Evolutionary conservation across 2,329 filamentous ascomycete genomes (phyloP).

Genomic region (Plectosphaerella plurivora): DNA sequence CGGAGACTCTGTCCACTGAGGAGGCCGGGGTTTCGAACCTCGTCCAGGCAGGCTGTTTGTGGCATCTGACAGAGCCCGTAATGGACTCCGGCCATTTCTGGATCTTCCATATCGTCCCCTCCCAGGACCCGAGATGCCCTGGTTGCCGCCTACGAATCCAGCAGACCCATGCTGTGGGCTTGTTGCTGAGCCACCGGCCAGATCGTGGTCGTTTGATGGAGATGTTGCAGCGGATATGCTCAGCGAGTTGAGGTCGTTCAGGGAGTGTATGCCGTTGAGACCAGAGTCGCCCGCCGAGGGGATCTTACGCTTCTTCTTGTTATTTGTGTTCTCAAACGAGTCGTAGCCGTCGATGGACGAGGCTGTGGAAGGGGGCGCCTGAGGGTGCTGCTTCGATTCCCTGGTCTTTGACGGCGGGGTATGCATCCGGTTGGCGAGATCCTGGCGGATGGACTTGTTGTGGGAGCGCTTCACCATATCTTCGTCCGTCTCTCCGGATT

Average conservation of each 20-base stretch:
- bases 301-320: constrained; percentile 99
- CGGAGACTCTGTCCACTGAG: constrained; percentile 37
- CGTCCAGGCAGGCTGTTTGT: constrained; percentile 52
- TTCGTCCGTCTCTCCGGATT: constrained; percentile 57
- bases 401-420: constrained; percentile 39
- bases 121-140: constrained; percentile 73
- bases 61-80: constrained; percentile 56
- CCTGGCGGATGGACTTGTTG: constrained; percentile 36
- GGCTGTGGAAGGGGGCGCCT: constrained; percentile 62
- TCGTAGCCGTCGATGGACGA: constrained; percentile 86
- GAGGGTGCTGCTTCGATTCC: constrained; percentile 38
- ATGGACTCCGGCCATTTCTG: constrained; percentile 56
- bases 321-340: constrained; percentile 96
- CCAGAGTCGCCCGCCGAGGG: constrained; percentile 73
- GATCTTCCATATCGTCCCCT: constrained; percentile 76
- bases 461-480: constrained; percentile 40
- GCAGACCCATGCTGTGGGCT: constrained; percentile 35
- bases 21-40: constrained; percentile 38
- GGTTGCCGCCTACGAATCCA: constrained; percentile 42
- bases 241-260: constrained; percentile 24
- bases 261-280: constrained; percentile 29
- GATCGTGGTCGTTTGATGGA: constrained; percentile 27
- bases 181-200: constrained; percentile 20
- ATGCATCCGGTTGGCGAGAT: constrained; percentile 34
- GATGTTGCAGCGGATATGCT: constrained; percentile 25